Percentiles rank a stretch among this genome's conserved stretches.
Conservation (phyloP, 2,329 filamentous ascomycete species). For the Bipolaris gigantea region DNA sequence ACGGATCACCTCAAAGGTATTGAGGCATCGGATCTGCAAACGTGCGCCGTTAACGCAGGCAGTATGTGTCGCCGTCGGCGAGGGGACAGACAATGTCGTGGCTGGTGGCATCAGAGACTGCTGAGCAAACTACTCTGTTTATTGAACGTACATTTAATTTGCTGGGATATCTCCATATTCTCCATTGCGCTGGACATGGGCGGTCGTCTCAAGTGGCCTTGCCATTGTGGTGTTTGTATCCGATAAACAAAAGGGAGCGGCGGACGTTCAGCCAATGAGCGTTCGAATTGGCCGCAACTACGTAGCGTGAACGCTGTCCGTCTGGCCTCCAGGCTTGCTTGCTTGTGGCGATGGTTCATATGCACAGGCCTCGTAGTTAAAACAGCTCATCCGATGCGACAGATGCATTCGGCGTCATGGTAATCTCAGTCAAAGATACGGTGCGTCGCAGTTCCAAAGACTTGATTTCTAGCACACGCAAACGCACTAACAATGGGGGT, state of each 20-base stretch:
- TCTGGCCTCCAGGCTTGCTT: background rate
- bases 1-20: conserved; percentile 41
- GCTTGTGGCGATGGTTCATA: background rate
- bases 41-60: conserved; percentile 44
- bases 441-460: background rate
- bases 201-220: conserved; percentile 5
- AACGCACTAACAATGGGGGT: conserved; percentile 40
- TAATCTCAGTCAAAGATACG: background rate
- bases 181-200: conserved; percentile 26
- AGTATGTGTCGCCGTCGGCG: conserved; percentile 44
- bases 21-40: conserved; percentile 46
- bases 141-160: conserved; percentile 32
- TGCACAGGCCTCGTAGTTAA: background rate
- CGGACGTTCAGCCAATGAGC: conserved; percentile 24
- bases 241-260: conserved; percentile 33
- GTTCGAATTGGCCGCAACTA: conserved; percentile 13
- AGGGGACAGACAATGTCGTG: conserved; percentile 41
- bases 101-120: conserved; percentile 25
- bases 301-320: conserved; percentile 4
- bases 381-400: too few species aligned
- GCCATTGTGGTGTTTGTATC: conserved; percentile 23
- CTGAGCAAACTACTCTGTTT: background rate
- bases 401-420: background rate
- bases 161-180: conserved; percentile 32
- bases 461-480: conserved; percentile 8